A percentile compares a stretch with the other conserved stretches of the same genome.
Conservation (phyloP, 2,329 filamentous ascomycete species). For the Talaromyces amestolkiae region DNA sequence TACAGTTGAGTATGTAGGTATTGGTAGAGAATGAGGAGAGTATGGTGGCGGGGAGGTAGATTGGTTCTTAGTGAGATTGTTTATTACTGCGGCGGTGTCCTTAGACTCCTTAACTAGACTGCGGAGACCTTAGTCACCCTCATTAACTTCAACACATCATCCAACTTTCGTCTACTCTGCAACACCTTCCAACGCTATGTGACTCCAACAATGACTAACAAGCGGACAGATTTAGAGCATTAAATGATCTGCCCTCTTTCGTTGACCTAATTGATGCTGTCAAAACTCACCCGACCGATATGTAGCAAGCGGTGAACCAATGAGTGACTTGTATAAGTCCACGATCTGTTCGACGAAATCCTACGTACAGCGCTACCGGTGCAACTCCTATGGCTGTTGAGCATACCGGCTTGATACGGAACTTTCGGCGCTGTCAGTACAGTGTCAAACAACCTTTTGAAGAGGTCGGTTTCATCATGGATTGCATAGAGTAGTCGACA, state of each 20-base stretch:
- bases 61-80: background rate
- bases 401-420: too few relatives aligned
- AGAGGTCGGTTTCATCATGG: too few relatives aligned
- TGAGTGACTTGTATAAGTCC: background rate
- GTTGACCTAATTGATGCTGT: too few relatives aligned
- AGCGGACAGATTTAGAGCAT: too few relatives aligned
- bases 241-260: background rate
- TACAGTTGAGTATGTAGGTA: background rate
- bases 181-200: background rate
- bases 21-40: background rate
- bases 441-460: too few relatives aligned
- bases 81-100: background rate
- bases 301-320: background rate
- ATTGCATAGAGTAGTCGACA: too few relatives aligned
- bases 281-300: background rate
- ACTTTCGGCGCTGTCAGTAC: too few relatives aligned
- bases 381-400: too few relatives aligned
- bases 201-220: background rate
- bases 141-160: too few relatives aligned
- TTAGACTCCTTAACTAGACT: background rate
- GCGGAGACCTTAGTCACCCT: background rate
- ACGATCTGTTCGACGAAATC: background rate
- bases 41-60: background rate
- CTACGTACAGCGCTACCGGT: background rate
- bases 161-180: background rate